Percentiles rank a stretch among this genome's conserved stretches.
phyloP scores from a whole-genome alignment of 169 alveolate species.

The Plasmodium sp. region DNA sequence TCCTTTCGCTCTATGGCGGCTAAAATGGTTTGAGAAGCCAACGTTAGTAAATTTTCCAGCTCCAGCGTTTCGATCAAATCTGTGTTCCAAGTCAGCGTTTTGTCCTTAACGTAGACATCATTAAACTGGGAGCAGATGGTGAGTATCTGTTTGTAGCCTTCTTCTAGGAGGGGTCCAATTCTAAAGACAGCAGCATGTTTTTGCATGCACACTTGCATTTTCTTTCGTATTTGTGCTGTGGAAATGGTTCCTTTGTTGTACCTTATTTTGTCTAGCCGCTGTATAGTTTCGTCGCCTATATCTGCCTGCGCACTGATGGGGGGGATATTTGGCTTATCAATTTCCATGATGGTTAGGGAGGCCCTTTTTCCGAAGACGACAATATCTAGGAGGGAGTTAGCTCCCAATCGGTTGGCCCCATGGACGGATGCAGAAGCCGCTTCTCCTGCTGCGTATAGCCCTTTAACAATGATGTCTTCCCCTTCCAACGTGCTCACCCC shows the following conservation, averaged over 20 bases:
- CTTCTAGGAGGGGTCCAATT: conserved; percentile 88
- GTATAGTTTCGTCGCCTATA: conserved; percentile 58
- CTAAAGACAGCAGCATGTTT: conserved; percentile 97
- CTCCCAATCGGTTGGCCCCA: conserved; percentile 99
- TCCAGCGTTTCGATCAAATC: conserved; percentile 97
- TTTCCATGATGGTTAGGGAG: conserved; percentile 92
- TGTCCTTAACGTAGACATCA: conserved; percentile 92
- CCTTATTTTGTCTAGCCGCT: conserved; percentile 33
- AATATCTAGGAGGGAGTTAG: conserved; percentile 97
- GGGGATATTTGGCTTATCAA: conserved; percentile 88
- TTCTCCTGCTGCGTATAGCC: conserved; percentile 97
- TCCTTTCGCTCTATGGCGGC: conserved; percentile 96
- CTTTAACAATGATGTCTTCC: conserved; percentile 92
- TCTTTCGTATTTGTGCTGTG: conserved; percentile 77
- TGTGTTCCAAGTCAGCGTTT: conserved; percentile 95
- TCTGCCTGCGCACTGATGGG: conserved; percentile 38
- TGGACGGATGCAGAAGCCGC: conserved; percentile 99
- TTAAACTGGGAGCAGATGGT: conserved; percentile 85
- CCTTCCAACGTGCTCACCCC: conserved; percentile 59
- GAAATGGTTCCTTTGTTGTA: conserved; percentile 75
- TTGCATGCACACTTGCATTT: conserved; percentile 93
- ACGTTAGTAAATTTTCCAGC: conserved; percentile 93
- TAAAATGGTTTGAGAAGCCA: conserved; percentile 93
- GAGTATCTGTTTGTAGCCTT: conserved; percentile 90
- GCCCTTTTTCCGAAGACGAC: conserved; percentile 98